Base-by-base conservation (phyloP, 225 moss, liverwort and hornwort genomes). In the Polytrichum formosum region DNA sequence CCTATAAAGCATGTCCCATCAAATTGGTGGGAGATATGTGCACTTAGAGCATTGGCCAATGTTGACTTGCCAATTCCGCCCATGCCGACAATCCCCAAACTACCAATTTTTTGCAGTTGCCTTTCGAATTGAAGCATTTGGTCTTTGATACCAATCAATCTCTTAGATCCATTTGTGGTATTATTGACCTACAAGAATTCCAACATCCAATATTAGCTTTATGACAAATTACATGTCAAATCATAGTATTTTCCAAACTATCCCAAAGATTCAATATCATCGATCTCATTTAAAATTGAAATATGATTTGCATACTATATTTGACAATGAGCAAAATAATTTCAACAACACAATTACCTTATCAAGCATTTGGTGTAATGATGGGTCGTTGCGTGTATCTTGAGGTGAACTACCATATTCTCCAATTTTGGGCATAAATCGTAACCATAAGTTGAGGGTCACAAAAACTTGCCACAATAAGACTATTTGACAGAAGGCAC, bases 61-160 rank as follows among this genome's bases (percentile, higher is more conserved):
- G 69, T 69, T 30, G 69, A 27, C 21, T 69, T 69, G 28, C 69
- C 69, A 0, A 69, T 69, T 55, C 69, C 69, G 2, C 69, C 69
- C 69, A 69, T 69, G 6, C 69, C 69, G 2, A 69, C 31, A 13
- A 69, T 69, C 53, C 67, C 67, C 20, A 53, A 29, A 29, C 18
- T 53, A 18, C 21, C 46, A 23, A 6, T 46, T 2, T 37, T n/a
- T 37, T 67, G 7, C 7, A 67, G 2, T 4, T 21, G 22, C 6
- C 31, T 3, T 65, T 65, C 26, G 0, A 35, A 6, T n/a, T 46
- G 53, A 67, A 21, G 20, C 7, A 67, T 19, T 67, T 67, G 37
- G 2, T 5, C 65, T 29, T 29, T 20, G 6, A 18, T 18, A 29
- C 30, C 28, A 65, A 65, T 33, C 28, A 65, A 18, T 29, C 26